These are phyloP conservation scores for Ophioceras dolichostomum DNA, from an alignment of 2,329 filamentous ascomycete species.

Conservation along the genomic window DNA sequence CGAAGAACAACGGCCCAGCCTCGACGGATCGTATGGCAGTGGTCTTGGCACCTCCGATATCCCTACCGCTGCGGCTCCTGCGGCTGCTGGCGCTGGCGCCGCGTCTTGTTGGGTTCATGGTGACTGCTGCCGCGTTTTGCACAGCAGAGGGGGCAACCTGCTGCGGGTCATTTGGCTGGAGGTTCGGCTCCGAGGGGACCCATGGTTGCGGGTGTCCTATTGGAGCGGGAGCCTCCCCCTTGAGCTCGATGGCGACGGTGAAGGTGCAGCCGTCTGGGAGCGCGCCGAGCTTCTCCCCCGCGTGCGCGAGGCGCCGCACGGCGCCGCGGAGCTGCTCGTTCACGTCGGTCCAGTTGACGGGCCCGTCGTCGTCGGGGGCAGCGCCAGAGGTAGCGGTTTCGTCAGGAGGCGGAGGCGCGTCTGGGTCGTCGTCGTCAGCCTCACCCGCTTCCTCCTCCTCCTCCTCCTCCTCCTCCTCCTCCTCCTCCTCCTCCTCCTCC, in stretches of 20 bases:
- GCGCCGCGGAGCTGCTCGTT: slow-evolving; percentile 62
- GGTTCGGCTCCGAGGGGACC: slow-evolving; percentile 41
- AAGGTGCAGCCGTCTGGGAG: slow-evolving; percentile 59
- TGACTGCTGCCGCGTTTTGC: slow-evolving; percentile 17
- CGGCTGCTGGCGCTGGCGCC: slow-evolving; percentile 16
- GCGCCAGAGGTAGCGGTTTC: background rate
- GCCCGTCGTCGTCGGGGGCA: slow-evolving; percentile 4
- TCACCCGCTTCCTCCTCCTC: background rate
- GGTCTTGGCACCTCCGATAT: slow-evolving; percentile 26
- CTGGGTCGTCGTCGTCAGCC: no score
- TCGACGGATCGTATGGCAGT: slow-evolving; percentile 40
- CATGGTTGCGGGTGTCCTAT: slow-evolving; percentile 50
- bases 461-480: background rate
- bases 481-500: background rate
- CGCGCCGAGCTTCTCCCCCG: slow-evolving; percentile 40
- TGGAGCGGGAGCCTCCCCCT: slow-evolving; percentile 32
- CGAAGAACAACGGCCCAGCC: slow-evolving; percentile 49
- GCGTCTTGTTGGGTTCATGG: no score
- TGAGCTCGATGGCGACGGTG: slow-evolving; percentile 63
- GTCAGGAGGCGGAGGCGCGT: no score
- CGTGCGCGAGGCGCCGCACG: slow-evolving; percentile 48
- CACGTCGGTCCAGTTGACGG: slow-evolving; percentile 45
- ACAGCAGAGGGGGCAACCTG: no score
- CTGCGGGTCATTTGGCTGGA: no score
- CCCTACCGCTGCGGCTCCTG: slow-evolving; percentile 11